Base-by-base conservation (phyloP, 805 yeast species). In the Candida saitoana region DNA sequence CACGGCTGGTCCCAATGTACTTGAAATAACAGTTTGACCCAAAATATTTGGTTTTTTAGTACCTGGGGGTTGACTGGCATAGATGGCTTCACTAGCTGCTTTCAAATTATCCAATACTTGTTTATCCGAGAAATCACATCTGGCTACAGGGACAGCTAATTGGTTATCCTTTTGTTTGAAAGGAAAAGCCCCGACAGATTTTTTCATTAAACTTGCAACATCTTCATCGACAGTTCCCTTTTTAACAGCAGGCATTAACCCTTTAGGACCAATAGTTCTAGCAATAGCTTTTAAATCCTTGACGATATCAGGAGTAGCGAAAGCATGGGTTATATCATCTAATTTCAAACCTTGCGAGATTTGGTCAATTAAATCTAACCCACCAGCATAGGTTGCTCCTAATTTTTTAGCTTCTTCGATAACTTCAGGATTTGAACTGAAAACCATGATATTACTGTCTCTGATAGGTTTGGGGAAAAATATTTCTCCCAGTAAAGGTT, bases 211-310 rank as follows among this genome's bases (percentile, higher is more conserved):
- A 5, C 61, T 60, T 16, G 66, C 67, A 22, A 88, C 65, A 52
- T 88, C 79, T n/a, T 77, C 76, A 11, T 45, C 50, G 6, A 91
- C 93, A 1, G 96, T 89, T 14, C 96, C 96, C 57, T 81, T 84
- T 67, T 88, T 89, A 11, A 77, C 81, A 34, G 77, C 75, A 36
- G 99, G 98, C 86, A 90, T 83, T 51, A 93, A 73, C 18, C 95
- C 96, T 55, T 74, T 80, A 24, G 96, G 95, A 44, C 98, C 98
- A 52, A 93, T 73, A 8, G 76, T 67, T 55, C 89, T 78, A n/a
- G 93, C 96, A 17, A 87, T 67, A 43, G 77, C 71, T 48, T 74
- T 74, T 49, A 93, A 69, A 18, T 74, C 71, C n/a, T 76, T 62
- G 17, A 76, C 76, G 44, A 88, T 78, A 29, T 87, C 96, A 1